Percentiles rank a stretch among this genome's conserved stretches.
phyloP scores from a whole-genome alignment of 768 basidiomycete genomes.

The Mrakia blollopis region DNA sequence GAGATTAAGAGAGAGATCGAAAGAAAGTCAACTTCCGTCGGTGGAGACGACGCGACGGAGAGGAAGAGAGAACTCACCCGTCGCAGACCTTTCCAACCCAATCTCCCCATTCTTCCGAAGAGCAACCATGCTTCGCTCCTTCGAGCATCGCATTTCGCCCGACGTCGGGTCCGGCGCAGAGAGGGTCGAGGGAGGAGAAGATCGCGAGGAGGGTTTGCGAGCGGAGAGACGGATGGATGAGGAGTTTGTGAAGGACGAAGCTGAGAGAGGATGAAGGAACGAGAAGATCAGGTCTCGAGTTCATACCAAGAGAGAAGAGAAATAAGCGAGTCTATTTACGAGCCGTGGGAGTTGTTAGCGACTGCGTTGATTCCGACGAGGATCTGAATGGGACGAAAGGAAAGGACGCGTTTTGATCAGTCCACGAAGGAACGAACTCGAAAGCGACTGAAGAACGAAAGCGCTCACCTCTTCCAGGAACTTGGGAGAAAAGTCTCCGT shows the following conservation, averaged over 20 bases:
- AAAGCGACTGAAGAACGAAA: not conserved
- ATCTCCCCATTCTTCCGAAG: not conserved
- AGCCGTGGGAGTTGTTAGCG: conserved; percentile 5
- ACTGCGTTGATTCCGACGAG: conserved; percentile 2
- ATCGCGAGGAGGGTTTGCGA: not conserved
- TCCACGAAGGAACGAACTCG: not conserved
- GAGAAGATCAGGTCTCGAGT: not conserved
- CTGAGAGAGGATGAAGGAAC: not conserved
- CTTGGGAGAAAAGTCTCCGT: not conserved
- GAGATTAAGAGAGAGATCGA: too few relatives aligned
- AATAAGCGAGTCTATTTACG: not conserved
- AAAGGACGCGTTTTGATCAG: not conserved
- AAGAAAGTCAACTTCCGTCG: too few relatives aligned
- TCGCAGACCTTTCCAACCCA: conserved; percentile 7
- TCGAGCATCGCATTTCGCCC: conserved; percentile 1
- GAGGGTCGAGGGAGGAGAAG: conserved; percentile 6
- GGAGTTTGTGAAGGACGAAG: conserved; percentile 18
- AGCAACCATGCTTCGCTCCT: not conserved
- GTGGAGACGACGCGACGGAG: too few relatives aligned
- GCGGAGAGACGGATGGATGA: not conserved
- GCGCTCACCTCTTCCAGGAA: not conserved
- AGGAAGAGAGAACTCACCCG: not conserved
- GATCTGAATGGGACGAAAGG: not conserved
- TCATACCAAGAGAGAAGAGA: not conserved
- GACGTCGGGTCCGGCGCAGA: conserved; percentile 10